These are phyloP conservation scores for Diddensiella transvaalensis DNA, from an alignment of 805 yeast species.

Conservation along the genomic window DNA sequence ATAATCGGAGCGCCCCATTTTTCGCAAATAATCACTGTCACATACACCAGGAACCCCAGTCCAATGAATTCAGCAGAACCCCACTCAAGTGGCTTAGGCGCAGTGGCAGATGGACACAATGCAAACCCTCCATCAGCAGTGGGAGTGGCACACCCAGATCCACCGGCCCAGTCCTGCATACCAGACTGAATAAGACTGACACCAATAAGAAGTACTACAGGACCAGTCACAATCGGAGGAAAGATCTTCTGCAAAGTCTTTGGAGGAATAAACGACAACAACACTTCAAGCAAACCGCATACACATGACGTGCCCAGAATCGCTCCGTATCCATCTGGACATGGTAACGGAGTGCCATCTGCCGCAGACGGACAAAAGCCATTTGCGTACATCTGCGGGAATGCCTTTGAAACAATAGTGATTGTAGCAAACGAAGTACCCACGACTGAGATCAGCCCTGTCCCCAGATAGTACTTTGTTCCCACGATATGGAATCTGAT, in stretches of 20 bases:
- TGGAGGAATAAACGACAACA: constrained; percentile 76
- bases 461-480: constrained; percentile 77
- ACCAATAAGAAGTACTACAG: constrained; percentile 85
- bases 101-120: constrained; percentile 47
- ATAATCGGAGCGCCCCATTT: constrained; percentile 90
- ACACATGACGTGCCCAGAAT: constrained; percentile 74
- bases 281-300: constrained; percentile 72
- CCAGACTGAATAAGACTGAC: constrained; percentile 65
- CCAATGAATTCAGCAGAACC: constrained; percentile 88
- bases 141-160: constrained; percentile 47
- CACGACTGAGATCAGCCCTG: constrained; percentile 84
- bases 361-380: constrained; percentile 64
- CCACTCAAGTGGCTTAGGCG: constrained; percentile 62
- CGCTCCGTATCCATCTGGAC: constrained; percentile 91
- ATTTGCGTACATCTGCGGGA: constrained; percentile 73
- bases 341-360: constrained; percentile 66
- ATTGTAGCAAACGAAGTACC: constrained; percentile 91
- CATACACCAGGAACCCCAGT: constrained; percentile 77
- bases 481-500: constrained; percentile 72
- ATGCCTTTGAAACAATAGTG: constrained; percentile 67
- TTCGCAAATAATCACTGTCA: constrained; percentile 71
- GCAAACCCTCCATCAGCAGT: constrained; percentile 42
- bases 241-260: constrained; percentile 63
- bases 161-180: constrained; percentile 84
- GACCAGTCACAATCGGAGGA: constrained; percentile 92